Evolutionary conservation across 495 filamentous ascomycete species (phyloP).

Genomic region (Cudoniella acicularis): DNA sequence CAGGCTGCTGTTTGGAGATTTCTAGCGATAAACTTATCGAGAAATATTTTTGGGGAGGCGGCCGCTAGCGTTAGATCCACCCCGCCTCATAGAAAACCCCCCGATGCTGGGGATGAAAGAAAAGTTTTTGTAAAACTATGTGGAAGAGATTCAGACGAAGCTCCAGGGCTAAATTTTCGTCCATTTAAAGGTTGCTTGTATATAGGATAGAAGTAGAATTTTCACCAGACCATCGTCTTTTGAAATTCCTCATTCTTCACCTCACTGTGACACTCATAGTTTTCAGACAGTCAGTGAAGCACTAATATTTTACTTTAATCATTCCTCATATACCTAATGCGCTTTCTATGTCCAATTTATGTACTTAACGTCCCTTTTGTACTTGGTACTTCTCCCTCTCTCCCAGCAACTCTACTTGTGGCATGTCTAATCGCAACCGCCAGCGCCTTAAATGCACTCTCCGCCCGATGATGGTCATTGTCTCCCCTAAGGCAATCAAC

Average conservation of each 20-base stretch:
- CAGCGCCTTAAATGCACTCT: conserved; percentile 96
- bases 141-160: too few species aligned
- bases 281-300: too few species aligned
- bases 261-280: not conserved
- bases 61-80: conserved; percentile 9
- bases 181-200: too few species aligned
- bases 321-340: too few species aligned
- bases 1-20: not conserved
- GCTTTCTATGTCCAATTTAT: conserved; percentile 19
- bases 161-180: too few species aligned
- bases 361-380: conserved; percentile 80
- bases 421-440: conserved; percentile 79
- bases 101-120: not conserved
- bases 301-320: too few species aligned
- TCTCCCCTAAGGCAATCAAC: conserved; percentile 82
- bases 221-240: too few species aligned
- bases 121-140: not conserved
- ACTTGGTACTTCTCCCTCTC: conserved; percentile 87
- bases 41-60: conserved; percentile 14
- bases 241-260: not conserved
- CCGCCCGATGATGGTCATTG: conserved; percentile 95
- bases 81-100: not conserved
- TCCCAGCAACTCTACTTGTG: conserved; percentile 65
- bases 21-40: too few species aligned
- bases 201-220: too few species aligned